Evolutionary conservation across 352 stramenopile genomes (phyloP).

Genomic region (Pythium insidiosum): DNA sequence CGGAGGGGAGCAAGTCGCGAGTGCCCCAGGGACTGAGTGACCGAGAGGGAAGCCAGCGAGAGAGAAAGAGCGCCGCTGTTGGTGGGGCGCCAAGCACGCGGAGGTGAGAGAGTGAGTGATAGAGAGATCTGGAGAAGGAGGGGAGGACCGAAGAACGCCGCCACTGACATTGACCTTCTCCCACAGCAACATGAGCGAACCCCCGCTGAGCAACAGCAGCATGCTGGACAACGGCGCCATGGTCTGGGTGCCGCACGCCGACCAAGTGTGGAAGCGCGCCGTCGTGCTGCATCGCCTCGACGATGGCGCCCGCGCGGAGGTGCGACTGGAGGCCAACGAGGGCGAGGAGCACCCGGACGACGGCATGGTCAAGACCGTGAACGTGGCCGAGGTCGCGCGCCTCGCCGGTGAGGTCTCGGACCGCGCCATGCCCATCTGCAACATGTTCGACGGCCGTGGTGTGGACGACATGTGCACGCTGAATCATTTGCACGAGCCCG

Average conservation of each 20-base stretch:
- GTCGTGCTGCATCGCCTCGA: slow-evolving; percentile 57
- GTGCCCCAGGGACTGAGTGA: too few relatives aligned
- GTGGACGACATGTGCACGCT: slow-evolving; percentile 76
- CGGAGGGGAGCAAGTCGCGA: too few relatives aligned
- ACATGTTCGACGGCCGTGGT: slow-evolving; percentile 50
- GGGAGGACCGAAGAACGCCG: not conserved
- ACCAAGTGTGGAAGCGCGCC: slow-evolving; percentile 73
- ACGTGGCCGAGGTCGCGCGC: slow-evolving; percentile 51
- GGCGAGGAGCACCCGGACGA: slow-evolving; percentile 47
- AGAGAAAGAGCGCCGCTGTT: not conserved
- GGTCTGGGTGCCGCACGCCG: slow-evolving; percentile 74
- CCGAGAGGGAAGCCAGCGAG: too few relatives aligned
- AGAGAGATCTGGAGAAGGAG: not conserved
- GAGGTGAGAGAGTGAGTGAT: not conserved
- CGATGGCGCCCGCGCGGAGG: slow-evolving; percentile 37
- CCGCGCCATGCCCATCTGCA: slow-evolving; percentile 78
- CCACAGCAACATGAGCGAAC: slow-evolving; percentile 10
- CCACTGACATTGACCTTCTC: not conserved
- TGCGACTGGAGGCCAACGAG: slow-evolving; percentile 52
- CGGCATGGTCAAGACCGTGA: slow-evolving; percentile 50
- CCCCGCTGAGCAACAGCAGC: slow-evolving; percentile 23
- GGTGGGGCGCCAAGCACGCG: not conserved
- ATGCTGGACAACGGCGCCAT: slow-evolving; percentile 60
- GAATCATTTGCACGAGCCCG: slow-evolving; percentile 75
- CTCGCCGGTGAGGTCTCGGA: slow-evolving; percentile 67